Base-by-base conservation (phyloP, 2,329 filamentous ascomycete species). In the Cryphonectria japonica region DNA sequence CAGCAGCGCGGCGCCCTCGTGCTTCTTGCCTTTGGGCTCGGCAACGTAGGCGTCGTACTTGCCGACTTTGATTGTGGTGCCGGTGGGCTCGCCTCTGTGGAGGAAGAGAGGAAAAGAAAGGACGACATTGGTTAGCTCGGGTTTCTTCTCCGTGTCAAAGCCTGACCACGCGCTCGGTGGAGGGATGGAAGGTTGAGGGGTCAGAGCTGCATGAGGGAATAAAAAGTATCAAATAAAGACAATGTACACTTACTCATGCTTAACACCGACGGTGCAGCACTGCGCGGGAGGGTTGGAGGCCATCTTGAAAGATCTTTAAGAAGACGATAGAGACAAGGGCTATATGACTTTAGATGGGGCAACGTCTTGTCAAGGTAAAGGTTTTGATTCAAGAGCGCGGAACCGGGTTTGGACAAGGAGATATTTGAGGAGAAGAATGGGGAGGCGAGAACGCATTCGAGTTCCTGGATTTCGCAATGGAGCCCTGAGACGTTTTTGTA, bases 211-310 rank as follows among this genome's bases (percentile, higher is more conserved):
- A n/a, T 26, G 62, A 71, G 50, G 34, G 34, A 62, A 63, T 37
- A 34, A 46, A 34, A 54, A 37, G 11, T 9, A 9, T 11, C 9
- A 34, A 60, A 63, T 26, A 41, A 32, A 46, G 32, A 54, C 34
- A 41, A 29, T 34, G 43, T 37, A 37, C 67, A 82, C 86, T 77
- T 80, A 88, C 86, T 86, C 83, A 75, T 88, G 86, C 77, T 83
- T 85, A 72, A 85, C 79, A 71, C 86, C 87, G 68, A 84, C 75
- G 43, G 81, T 81, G 80, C 87, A 89, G 83, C 87, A 89, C 68
- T 80, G 75, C 69, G 77, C 84, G 16, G 86, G 86, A 69, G 83
- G 82, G 75, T 87, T 82, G 3, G 87, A 89, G 50, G 87, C 84
- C 87, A 89, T 89, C 73, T 43, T 71, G 62, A n/a, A 64, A 29